Base-by-base conservation (phyloP, 2,329 filamentous ascomycete genomes). In the Pseudocercospora vitis region DNA sequence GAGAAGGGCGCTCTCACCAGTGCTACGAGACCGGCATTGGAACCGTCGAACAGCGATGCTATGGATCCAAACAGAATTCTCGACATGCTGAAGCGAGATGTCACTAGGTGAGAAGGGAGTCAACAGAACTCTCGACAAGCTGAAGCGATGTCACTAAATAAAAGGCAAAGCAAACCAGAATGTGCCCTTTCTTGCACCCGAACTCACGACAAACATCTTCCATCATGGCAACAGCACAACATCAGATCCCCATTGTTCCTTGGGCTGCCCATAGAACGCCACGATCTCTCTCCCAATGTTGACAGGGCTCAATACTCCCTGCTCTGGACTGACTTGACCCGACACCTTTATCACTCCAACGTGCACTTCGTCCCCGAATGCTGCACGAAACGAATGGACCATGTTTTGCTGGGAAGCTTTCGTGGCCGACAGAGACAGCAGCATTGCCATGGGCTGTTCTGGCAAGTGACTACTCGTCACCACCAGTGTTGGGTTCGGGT, bases 71-170 rank as follows among this genome's bases (percentile, higher is more conserved):
- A 68, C 48, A 66, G 60, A 49, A 74, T 77, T 35, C 64, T 76
- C 6, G 71, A 76, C 46, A 73, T 77, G 60, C 63, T 77, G 48
- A 73, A 72, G 63, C 66, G 71, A 40, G 75, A 77, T 58, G 61
- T 76, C 23, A 60, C 60, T 3, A 56, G 58, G 50, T 60, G 48
- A 55, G 18, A 1, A 1, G 7, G 8, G 21, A n/a, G 21, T 24
- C 7, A 45, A 16, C 42, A 28, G 18, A 14, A 28, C 26, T 45
- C 26, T 1, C 29, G 8, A 7, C 11, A 1, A 26, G 18, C 21
- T 23, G 16, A 23, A n/a, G 39, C 21, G n/a, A 14, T n/a, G 39
- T n/a, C n/a, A n/a, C n/a, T n/a, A n/a, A n/a, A n/a, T n/a, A n/a
- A n/a, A n/a, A n/a, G n/a, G n/a, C n/a, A n/a, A n/a, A n/a, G n/a